phyloP scores from a whole-genome alignment of 805 yeast genomes.

The Candida awuae region DNA sequence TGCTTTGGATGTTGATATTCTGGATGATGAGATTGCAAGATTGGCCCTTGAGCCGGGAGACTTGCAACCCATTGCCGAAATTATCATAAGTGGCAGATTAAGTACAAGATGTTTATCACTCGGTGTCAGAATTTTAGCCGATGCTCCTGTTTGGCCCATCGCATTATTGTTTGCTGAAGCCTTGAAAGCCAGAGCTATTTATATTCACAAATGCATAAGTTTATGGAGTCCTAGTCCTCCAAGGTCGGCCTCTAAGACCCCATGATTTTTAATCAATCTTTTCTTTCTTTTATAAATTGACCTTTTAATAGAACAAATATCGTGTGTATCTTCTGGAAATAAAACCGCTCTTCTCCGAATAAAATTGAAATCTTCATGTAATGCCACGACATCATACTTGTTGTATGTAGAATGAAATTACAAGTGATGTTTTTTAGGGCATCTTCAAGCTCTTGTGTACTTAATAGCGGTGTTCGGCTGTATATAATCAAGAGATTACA shows the following conservation, averaged over 20 bases:
- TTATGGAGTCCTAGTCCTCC: slow-evolving; percentile 4
- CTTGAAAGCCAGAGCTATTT: slow-evolving; percentile 53
- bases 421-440: too few relatives aligned
- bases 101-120: slow-evolving; percentile 53
- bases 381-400: too few relatives aligned
- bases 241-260: not conserved
- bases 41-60: slow-evolving; percentile 40
- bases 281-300: too few relatives aligned
- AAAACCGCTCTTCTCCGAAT: too few relatives aligned
- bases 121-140: slow-evolving; percentile 71
- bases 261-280: not conserved
- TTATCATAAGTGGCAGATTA: slow-evolving; percentile 42
- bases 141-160: slow-evolving; percentile 83
- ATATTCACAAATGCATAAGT: slow-evolving; percentile 20
- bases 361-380: too few relatives aligned
- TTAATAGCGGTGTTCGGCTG: too few relatives aligned
- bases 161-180: slow-evolving; percentile 76
- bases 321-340: too few relatives aligned
- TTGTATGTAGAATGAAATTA: too few relatives aligned
- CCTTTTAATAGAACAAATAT: too few relatives aligned
- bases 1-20: slow-evolving; percentile 42
- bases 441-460: too few relatives aligned
- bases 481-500: too few relatives aligned
- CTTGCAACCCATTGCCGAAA: slow-evolving; percentile 36
- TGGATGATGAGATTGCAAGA: slow-evolving; percentile 44